Percentiles rank a stretch among this genome's conserved stretches.
These are phyloP conservation scores for Kodamaea hsintzibuensis DNA, from an alignment of 805 yeast species.

Conservation along the genomic window DNA sequence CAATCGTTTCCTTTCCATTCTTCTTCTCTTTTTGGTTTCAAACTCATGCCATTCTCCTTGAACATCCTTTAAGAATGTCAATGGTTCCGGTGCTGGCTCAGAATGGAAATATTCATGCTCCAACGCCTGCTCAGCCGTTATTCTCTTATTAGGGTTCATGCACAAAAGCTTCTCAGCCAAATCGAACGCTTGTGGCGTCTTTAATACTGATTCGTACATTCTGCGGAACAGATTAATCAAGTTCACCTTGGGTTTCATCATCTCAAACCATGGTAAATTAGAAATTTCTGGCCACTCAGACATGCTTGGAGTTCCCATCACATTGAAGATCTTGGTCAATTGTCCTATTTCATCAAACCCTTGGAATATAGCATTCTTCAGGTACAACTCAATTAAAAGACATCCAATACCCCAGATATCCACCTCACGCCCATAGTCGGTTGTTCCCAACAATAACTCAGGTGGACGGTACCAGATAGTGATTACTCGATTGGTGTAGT, in stretches of 20 bases:
- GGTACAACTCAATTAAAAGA: conserved; percentile 77
- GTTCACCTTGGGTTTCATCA: conserved; percentile 61
- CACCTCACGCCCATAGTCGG: conserved; percentile 85
- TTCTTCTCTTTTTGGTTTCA: conserved; percentile 81
- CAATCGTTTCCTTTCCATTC: conserved; percentile 45
- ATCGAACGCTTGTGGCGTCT: conserved; percentile 49
- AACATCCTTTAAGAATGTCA: conserved; percentile 53
- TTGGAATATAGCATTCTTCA: conserved; percentile 74
- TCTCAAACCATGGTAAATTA: conserved; percentile 88
- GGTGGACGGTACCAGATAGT: conserved; percentile 99
- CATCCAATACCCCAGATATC: conserved; percentile 99
- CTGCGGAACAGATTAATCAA: conserved; percentile 29
- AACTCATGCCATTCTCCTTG: conserved; percentile 96
- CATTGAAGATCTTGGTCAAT: conserved; percentile 67
- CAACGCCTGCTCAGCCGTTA: conserved; percentile 70
- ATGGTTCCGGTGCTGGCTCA: conserved; percentile 64
- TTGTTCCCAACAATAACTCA: conserved; percentile 85
- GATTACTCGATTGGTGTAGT: conserved; percentile 92
- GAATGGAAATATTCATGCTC: conserved; percentile 68
- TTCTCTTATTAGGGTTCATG: conserved; percentile 68
- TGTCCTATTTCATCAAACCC: conserved; percentile 90
- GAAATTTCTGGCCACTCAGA: conserved; percentile 78
- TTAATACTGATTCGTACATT: conserved; percentile 25
- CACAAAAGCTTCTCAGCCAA: conserved; percentile 63
- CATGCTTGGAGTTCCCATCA: conserved; percentile 83